Evolutionary conservation across 352 stramenopile species (phyloP).

Genomic region (Aphanomyces astaci): DNA sequence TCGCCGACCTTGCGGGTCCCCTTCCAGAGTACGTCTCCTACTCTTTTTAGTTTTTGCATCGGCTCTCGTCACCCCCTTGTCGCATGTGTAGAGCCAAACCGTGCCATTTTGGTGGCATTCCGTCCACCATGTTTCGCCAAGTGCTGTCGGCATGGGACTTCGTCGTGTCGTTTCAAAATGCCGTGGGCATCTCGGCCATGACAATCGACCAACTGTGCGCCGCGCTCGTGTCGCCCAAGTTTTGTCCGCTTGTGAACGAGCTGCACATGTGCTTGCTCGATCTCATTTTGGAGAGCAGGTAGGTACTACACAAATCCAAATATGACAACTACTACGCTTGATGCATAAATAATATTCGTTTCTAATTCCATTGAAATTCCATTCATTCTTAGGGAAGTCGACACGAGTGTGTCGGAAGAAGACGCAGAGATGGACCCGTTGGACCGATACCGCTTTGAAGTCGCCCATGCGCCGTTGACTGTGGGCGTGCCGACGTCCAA

Average conservation of each 20-base stretch:
- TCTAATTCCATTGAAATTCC: not conserved
- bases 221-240: constrained; percentile 37
- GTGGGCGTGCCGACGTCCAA: constrained; percentile 64
- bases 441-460: constrained; percentile 73
- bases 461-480: constrained; percentile 68
- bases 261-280: constrained; percentile 82
- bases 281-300: constrained; percentile 64
- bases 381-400: constrained; percentile 46
- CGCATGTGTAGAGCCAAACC: constrained; percentile 32
- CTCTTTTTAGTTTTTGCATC: too few relatives aligned
- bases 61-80: not conserved
- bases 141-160: constrained; percentile 72
- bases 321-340: too few relatives aligned
- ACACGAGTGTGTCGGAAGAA: constrained; percentile 81
- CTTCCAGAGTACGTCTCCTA: constrained; percentile 57
- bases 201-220: constrained; percentile 55
- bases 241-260: constrained; percentile 54
- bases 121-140: constrained; percentile 37
- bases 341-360: too few relatives aligned
- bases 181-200: constrained; percentile 52
- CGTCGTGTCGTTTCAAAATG: constrained; percentile 58
- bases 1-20: constrained; percentile 36
- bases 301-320: too few relatives aligned
- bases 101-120: constrained; percentile 52
- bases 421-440: constrained; percentile 70